Base-by-base conservation (phyloP, 495 filamentous ascomycete species). In the Baudoinia panamericana region DNA sequence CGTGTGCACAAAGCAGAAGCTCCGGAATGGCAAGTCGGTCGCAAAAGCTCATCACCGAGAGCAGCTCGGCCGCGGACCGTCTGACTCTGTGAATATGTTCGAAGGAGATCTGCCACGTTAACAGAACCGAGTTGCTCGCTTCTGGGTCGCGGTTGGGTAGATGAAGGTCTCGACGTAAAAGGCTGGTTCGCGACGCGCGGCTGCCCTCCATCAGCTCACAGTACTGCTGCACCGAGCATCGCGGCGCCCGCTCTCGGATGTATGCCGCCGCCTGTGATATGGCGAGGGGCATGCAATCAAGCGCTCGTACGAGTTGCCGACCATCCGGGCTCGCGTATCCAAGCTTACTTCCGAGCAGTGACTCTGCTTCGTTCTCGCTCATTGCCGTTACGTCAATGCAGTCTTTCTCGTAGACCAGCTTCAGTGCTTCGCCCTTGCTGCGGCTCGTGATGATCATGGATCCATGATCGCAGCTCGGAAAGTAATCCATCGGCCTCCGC, bases 41-140 rank as follows among this genome's bases (percentile, higher is more conserved):
- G 30, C 19, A 51, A 30, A 27, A 44, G 48, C 46, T 64, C 57
- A 65, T 62, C 10, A 64, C 48, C 4, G 56, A 58, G 8, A 67
- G 33, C 32, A 63, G 44, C 11, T 62, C 53, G 16, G 56, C 51
- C 1, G 62, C 62, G 7, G 56, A 54, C 22, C 11, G 29, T 16
- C 32, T 18, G 2, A 29, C 35, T 12, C 20, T n/a, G 13, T 36
- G 39, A 26, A 52, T 28, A 15, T 52, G 48, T 13, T 51, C 36
- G 28, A 51, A 51, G 1, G 48, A 51, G 18, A 51, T 46, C 23
- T 47, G 30, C 48, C 48, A 51, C 5, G 48, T 51, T 16, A 47
- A n/a, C 5, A 51, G 27, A 24, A 46, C 31, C 11, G 37, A 42
- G 26, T 41, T 42, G 10, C 20, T 30, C 12, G 31, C 48, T n/a